phyloP scores from a whole-genome alignment of 176 grass and related monocot species.

The Melocanna baccifera region DNA sequence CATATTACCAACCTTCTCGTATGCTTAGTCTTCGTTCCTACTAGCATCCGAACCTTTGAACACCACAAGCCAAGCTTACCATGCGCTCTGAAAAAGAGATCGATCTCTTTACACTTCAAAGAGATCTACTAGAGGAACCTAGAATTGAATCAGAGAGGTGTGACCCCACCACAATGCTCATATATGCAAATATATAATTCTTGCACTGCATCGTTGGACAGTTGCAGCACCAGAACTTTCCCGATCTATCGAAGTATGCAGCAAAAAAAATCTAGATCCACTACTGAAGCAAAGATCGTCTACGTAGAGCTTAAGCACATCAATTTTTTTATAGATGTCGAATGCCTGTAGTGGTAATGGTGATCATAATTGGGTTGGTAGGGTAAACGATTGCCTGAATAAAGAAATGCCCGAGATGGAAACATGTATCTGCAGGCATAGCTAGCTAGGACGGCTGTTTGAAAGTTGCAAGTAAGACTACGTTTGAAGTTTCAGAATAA shows the following conservation, averaged over 20 bases:
- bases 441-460: constrained; percentile 19
- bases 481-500: too few species aligned
- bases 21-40: background rate
- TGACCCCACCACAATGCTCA: constrained; percentile 22
- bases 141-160: background rate
- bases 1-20: background rate
- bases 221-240: constrained; percentile 42
- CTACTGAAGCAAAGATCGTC: background rate
- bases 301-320: background rate
- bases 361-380: constrained; percentile 10
- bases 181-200: constrained; percentile 25
- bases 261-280: constrained; percentile 32
- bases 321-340: background rate
- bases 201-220: constrained; percentile 22
- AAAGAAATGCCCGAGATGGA: constrained; percentile 22
- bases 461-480: too few species aligned
- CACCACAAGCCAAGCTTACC: constrained; percentile 9
- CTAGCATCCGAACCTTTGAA: constrained; percentile 17
- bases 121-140: too few species aligned
- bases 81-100: constrained; percentile 15
- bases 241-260: constrained; percentile 16
- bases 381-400: constrained; percentile 15
- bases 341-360: constrained; percentile 9
- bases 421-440: constrained; percentile 15
- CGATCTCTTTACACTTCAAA: background rate